Percentiles rank a stretch among this genome's conserved stretches.
Evolutionary conservation across 2,329 filamentous ascomycete genomes (phyloP).

Genomic region (Stagonosporopsis tanaceti): DNA sequence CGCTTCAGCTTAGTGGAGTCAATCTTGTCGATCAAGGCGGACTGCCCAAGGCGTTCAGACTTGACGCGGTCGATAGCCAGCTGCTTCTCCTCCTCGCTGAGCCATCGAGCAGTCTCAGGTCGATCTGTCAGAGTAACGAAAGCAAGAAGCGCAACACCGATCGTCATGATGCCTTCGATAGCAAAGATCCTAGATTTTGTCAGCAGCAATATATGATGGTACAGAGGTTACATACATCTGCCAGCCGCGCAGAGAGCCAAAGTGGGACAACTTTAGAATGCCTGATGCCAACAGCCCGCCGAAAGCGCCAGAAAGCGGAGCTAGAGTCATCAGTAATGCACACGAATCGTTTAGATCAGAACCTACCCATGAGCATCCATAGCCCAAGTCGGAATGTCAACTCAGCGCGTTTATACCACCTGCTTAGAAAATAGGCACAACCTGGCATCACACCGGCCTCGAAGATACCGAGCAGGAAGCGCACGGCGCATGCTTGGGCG

Average conservation of each 20-base stretch:
- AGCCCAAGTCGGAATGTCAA: slow-evolving; percentile 69
- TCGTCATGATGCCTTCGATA: slow-evolving; percentile 70
- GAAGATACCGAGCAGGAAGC: slow-evolving; percentile 69
- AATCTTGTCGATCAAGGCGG: slow-evolving; percentile 67
- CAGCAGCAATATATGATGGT: background rate
- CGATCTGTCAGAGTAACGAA: slow-evolving; percentile 71
- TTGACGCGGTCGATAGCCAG: slow-evolving; percentile 70
- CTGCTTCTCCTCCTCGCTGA: slow-evolving; percentile 67
- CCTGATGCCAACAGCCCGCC: slow-evolving; percentile 67
- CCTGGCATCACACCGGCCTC: slow-evolving; percentile 76
- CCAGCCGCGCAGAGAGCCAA: slow-evolving; percentile 65
- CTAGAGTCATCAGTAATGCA: background rate
- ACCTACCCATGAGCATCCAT: slow-evolving; percentile 67
- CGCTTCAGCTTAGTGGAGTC: slow-evolving; percentile 64
- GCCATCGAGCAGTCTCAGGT: slow-evolving; percentile 71
- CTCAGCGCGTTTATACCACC: slow-evolving; percentile 74
- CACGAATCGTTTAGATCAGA: no score
- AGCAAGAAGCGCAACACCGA: slow-evolving; percentile 61
- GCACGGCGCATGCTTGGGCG: slow-evolving; percentile 62
- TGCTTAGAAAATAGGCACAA: slow-evolving; percentile 73
- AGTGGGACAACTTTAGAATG: slow-evolving; percentile 66
- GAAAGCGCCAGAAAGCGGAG: slow-evolving; percentile 72
- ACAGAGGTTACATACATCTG: slow-evolving; percentile 48
- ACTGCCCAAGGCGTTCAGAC: slow-evolving; percentile 67
- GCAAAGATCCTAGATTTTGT: slow-evolving; percentile 61